A percentile compares a stretch with the other conserved stretches of the same genome.
Conservation (phyloP, 1,284 basidiomycete species). For the Paramarasmius palmivorus region DNA sequence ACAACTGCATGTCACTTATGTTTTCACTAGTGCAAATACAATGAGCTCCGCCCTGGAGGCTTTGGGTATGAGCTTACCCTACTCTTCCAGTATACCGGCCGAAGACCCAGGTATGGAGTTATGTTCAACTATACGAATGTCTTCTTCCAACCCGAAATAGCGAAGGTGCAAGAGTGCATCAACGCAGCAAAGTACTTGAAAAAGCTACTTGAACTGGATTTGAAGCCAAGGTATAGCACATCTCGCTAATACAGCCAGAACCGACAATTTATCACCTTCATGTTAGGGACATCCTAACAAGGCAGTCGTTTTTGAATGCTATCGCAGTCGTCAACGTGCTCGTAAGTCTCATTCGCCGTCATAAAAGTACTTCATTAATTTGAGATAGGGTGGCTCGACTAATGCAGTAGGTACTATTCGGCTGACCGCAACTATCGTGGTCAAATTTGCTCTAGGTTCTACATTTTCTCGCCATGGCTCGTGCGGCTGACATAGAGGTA, state of each 20-base stretch:
- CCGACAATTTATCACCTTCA: neutral
- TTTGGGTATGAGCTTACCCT: constrained; percentile 89
- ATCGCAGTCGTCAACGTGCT: constrained; percentile 84
- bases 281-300: constrained; percentile 84
- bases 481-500: constrained; percentile 78
- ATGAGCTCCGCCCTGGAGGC: constrained; percentile 92
- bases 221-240: constrained; percentile 72
- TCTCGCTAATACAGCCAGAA: neutral
- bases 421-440: neutral
- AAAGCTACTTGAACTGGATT: constrained; percentile 79
- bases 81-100: constrained; percentile 65
- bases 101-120: constrained; percentile 5
- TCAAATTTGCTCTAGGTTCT: constrained; percentile 62
- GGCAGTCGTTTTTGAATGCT: constrained; percentile 89
- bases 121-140: neutral
- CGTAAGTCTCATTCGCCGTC: too few species aligned
- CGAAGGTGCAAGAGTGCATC: constrained; percentile 85
- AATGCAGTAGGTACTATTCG: constrained; percentile 66
- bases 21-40: constrained; percentile 66
- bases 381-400: constrained; percentile 93
- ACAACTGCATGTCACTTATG: neutral
- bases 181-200: constrained; percentile 83
- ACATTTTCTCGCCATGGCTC: constrained; percentile 92
- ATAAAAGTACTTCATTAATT: too few species aligned
- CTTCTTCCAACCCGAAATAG: constrained; percentile 33